These are phyloP conservation scores for Auriculariales sp. DNA, from an alignment of 768 basidiomycete species.

Conservation along the genomic window DNA sequence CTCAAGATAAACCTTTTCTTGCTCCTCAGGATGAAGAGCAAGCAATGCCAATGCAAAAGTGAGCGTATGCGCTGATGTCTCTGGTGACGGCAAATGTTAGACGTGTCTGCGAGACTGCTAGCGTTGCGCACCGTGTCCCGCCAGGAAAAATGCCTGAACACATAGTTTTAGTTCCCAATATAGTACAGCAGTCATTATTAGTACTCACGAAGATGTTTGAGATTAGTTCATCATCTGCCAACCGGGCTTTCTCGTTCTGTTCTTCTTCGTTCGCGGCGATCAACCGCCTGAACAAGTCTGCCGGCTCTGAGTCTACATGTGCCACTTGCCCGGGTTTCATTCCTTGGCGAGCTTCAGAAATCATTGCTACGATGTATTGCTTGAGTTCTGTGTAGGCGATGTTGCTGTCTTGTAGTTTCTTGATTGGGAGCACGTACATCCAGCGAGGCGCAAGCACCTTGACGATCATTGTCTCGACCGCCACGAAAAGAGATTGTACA, in stretches of 20 bases:
- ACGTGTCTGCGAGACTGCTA: background rate
- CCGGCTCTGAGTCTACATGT: conserved; percentile 7
- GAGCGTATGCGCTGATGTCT: conserved; percentile 33
- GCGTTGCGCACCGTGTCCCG: conserved; percentile 28
- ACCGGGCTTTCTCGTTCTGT: conserved; percentile 15
- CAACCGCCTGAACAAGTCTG: conserved; percentile 28
- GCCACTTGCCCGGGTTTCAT: background rate
- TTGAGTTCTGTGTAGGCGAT: conserved; percentile 23
- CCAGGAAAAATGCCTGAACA: conserved; percentile 28
- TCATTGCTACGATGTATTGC: conserved; percentile 26
- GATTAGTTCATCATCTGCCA: conserved; percentile 31
- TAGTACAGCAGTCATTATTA: background rate
- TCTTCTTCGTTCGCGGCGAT: conserved; percentile 28
- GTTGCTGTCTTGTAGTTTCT: conserved; percentile 19
- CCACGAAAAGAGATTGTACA: conserved; percentile 16
- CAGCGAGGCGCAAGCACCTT: conserved; percentile 13
- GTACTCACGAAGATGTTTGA: conserved; percentile 33
- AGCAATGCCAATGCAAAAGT: conserved; percentile 28
- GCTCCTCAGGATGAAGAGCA: conserved; percentile 35
- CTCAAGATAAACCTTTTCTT: conserved; percentile 32
- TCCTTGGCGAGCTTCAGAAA: conserved; percentile 20
- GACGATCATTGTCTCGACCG: conserved; percentile 17
- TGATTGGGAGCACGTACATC: conserved; percentile 14
- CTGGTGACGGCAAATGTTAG: conserved; percentile 13
- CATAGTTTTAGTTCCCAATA: background rate